These are phyloP conservation scores for Gaeumannomyces sp. DNA, from an alignment of 2,329 filamentous ascomycete species.

Conservation along the genomic window DNA sequence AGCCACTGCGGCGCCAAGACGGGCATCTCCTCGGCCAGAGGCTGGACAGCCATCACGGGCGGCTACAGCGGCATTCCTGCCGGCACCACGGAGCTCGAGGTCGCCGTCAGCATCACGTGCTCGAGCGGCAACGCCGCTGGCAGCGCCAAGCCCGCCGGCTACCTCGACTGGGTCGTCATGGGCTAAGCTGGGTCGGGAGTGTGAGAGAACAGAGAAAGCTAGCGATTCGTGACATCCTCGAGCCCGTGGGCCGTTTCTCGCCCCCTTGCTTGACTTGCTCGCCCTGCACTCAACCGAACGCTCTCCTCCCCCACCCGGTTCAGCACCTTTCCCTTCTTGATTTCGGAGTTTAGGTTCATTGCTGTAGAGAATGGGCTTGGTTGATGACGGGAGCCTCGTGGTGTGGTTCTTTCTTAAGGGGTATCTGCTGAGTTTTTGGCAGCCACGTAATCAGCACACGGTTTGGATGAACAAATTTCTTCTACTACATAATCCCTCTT, in stretches of 20 bases:
- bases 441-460: too few species aligned
- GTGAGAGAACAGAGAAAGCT: too few species aligned
- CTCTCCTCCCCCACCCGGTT: too few species aligned
- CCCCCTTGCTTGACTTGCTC: not conserved
- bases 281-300: too few species aligned
- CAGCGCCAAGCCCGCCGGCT: not conserved
- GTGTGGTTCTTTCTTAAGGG: not conserved
- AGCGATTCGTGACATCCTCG: too few species aligned
- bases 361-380: not conserved
- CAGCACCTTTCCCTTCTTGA: not conserved
- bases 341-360: not conserved
- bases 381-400: not conserved
- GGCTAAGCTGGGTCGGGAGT: not conserved
- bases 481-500: too few species aligned
- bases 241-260: too few species aligned
- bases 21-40: not conserved
- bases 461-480: too few species aligned
- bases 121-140: not conserved
- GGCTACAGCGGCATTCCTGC: not conserved
- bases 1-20: slow-evolving; percentile 13
- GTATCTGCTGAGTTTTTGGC: too few species aligned
- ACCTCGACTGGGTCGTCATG: not conserved
- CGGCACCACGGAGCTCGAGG: not conserved
- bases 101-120: not conserved
- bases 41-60: not conserved